Conservation (phyloP, 176 grass and related monocot species). For the Oryza australiensis region DNA sequence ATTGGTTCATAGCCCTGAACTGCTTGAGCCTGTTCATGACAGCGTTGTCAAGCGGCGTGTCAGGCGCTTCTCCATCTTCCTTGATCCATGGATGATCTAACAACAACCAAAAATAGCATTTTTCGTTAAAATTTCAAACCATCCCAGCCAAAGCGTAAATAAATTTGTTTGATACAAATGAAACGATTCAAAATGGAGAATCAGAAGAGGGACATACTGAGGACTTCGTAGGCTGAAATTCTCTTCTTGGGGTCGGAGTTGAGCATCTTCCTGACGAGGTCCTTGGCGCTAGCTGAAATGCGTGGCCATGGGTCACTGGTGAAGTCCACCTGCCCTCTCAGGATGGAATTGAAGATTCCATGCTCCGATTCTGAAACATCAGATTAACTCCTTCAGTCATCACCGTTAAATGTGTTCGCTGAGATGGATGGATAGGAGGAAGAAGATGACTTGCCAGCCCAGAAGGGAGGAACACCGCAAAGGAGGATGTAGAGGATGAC, state of each 20-base stretch:
- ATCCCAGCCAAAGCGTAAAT: not conserved
- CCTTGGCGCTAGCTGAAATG: constrained; percentile 68
- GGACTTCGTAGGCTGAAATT: constrained; percentile 74
- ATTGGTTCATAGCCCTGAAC: constrained; percentile 93
- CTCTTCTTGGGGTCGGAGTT: constrained; percentile 70
- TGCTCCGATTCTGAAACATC: constrained; percentile 68
- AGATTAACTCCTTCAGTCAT: not conserved
- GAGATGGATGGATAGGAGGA: no score
- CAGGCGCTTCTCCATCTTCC: constrained; percentile 85
- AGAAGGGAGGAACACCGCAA: constrained; percentile 81
- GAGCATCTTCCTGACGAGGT: constrained; percentile 87
- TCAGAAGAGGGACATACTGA: constrained; percentile 41
- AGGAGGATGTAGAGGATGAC: constrained; percentile 88
- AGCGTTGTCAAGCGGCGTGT: constrained; percentile 79
- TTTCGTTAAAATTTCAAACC: not conserved
- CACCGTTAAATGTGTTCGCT: not conserved
- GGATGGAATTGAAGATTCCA: constrained; percentile 84
- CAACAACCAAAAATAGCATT: not conserved
- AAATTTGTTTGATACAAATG: not conserved
- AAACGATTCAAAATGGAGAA: not conserved
- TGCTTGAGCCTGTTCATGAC: constrained; percentile 81
- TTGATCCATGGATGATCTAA: constrained; percentile 92
- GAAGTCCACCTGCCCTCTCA: constrained; percentile 73
- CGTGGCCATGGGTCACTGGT: constrained; percentile 72
- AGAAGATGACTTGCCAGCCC: constrained; percentile 58